Percentiles rank a stretch among this genome's conserved stretches.
phyloP scores from a whole-genome alignment of 371 early-diverging fungal species.

The Mucor plumbeus region DNA sequence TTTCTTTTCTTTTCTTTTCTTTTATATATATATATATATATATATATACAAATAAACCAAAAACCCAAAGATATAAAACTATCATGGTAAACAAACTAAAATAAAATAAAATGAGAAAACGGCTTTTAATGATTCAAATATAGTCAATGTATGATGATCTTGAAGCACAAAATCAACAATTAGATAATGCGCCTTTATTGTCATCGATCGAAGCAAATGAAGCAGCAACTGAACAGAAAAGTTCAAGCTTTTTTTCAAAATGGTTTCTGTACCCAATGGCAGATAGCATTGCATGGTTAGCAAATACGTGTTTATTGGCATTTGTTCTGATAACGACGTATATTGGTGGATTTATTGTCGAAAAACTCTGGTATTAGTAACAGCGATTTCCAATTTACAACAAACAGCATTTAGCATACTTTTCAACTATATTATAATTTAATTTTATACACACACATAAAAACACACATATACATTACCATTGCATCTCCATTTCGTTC shows the following conservation, averaged over 20 bases:
- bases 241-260: not conserved
- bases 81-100: not conserved
- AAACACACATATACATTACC: not conserved
- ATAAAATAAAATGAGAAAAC: no score
- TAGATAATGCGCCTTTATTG: not conserved
- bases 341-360: not conserved
- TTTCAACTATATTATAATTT: slow-evolving; percentile 11
- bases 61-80: not conserved
- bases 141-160: not conserved
- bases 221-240: not conserved
- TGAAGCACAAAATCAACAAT: not conserved
- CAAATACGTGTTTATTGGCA: not conserved
- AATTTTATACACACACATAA: not conserved
- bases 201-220: not conserved
- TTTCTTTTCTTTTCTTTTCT: not conserved
- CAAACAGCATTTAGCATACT: slow-evolving; percentile 26
- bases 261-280: not conserved
- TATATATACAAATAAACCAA: not conserved
- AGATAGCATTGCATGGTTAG: not conserved
- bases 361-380: not conserved
- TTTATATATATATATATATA: no score
- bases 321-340: not conserved
- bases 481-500: slow-evolving; percentile 2
- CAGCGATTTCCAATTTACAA: slow-evolving; percentile 3
- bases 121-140: not conserved